These are phyloP conservation scores for Galerina marginata DNA, from an alignment of 768 basidiomycete species.

Conservation along the genomic window DNA sequence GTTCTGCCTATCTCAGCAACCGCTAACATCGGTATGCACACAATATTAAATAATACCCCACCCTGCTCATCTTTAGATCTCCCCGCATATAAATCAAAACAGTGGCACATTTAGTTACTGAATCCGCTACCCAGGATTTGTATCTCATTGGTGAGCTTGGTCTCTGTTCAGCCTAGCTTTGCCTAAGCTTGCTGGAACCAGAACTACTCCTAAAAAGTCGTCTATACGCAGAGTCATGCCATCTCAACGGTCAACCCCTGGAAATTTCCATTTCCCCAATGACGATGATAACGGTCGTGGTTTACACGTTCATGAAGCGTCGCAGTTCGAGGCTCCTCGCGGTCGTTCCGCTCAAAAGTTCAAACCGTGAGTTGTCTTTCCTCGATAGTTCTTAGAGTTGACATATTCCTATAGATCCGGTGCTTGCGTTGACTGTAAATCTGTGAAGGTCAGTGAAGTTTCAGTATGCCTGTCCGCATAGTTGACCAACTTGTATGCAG, in stretches of 20 bases:
- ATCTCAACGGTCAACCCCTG: constrained; percentile 15
- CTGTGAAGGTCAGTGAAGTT: constrained; percentile 48
- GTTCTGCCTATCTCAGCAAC: constrained; percentile 16
- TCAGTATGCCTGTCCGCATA: not conserved
- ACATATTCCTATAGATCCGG: constrained; percentile 42
- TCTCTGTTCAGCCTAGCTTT: too few relatives aligned
- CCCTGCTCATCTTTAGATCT: too few relatives aligned
- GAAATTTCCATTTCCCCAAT: constrained; percentile 17
- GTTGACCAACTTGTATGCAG: constrained; percentile 28
- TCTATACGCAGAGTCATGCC: constrained; percentile 12
- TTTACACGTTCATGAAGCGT: constrained; percentile 16
- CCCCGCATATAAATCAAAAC: too few relatives aligned
- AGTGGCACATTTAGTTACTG: too few relatives aligned
- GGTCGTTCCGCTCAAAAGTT: constrained; percentile 10
- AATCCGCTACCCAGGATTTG: too few relatives aligned
- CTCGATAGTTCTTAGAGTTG: not conserved
- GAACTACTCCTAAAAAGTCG: too few relatives aligned
- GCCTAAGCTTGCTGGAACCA: too few relatives aligned
- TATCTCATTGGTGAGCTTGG: too few relatives aligned
- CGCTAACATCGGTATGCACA: constrained; percentile 15
- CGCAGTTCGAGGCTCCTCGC: constrained; percentile 9
- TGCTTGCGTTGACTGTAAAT: constrained; percentile 64
- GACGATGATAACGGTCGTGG: constrained; percentile 18
- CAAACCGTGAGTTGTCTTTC: constrained; percentile 22
- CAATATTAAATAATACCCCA: not conserved